These are phyloP conservation scores for Gamsiella multidivaricata DNA, from an alignment of 192 early-diverging fungal species.

Conservation along the genomic window DNA sequence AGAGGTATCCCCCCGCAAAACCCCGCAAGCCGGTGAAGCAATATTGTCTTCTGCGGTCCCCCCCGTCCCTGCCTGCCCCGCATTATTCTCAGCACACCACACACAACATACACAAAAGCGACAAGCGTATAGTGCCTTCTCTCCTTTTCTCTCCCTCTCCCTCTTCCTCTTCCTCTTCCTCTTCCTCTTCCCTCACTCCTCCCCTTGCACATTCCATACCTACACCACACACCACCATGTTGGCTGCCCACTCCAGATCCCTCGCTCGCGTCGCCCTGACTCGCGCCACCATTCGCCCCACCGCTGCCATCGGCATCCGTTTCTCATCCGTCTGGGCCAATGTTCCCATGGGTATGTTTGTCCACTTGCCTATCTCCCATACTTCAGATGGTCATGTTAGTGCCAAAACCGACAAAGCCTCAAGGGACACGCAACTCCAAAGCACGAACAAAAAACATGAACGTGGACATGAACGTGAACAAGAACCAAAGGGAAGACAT, in stretches of 20 bases:
- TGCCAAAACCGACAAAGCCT: neutral
- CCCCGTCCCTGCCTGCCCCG: neutral
- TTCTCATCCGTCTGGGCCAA: conserved; percentile 65
- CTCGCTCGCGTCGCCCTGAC: conserved; percentile 48
- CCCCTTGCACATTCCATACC: neutral
- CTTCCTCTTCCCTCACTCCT: neutral
- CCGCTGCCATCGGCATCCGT: conserved; percentile 47
- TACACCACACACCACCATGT: conserved; percentile 27
- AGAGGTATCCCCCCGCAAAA: conserved; percentile 33
- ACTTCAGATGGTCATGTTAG: neutral
- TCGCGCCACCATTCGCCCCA: conserved; percentile 46
- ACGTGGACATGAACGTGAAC: no score
- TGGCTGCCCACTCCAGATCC: conserved; percentile 48
- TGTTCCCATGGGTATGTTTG: conserved; percentile 65
- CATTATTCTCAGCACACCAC: neutral
- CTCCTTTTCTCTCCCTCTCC: neutral
- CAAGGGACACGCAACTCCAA: no score
- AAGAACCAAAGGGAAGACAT: no score
- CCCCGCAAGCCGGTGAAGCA: conserved; percentile 24
- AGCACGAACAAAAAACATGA: no score
- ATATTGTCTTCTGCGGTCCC: no score
- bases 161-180: neutral
- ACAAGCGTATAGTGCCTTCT: neutral
- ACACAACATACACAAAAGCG: no score
- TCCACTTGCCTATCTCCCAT: neutral